Base-by-base conservation (phyloP, 2,329 filamentous ascomycete species). In the Dryadomyces quercivorus region DNA sequence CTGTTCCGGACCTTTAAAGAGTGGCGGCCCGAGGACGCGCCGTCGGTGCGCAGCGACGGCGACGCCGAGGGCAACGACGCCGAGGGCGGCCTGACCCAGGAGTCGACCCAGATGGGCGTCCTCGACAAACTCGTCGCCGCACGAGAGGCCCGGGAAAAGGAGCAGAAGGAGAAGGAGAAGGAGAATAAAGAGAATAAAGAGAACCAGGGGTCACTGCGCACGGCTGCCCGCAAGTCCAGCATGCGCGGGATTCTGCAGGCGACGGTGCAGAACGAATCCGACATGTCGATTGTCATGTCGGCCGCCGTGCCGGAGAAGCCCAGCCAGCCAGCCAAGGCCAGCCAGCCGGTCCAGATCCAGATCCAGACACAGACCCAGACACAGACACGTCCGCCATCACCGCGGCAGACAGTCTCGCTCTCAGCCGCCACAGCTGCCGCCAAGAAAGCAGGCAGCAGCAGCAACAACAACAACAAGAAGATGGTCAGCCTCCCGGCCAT, bases 1-100 rank as follows among this genome's bases (percentile, higher is more conserved):
- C 55, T 61, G 15, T 58, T 59, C 51, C 60, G 60, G 42, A 58
- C 59, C 3, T 61, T 61, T 21, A 57, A 56, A 31, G 60, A 61
- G 52, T 61, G 60, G 60, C 47, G 52, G 46, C 58, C 59, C 9
- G 58, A 52, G 2, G 56, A 58, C 50, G 49, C 22, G 34, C 51
- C 40, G 1, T 21, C 50, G 3, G 36, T 22, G n/a, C 12, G 31
- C 7, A 43, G 34, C 26, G 46, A 45, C 40, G n/a, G 48, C 13
- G 26, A 49, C 26, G 42, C n/a, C 36, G 22, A 34, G 12, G 16
- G 6, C 20, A n/a, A 49, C 51, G 3, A 26, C 3, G 34, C 49
- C 42, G 51, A 51, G 8, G 40, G 21, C 45, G 36, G 26, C 51
- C 31, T 5, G 7, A 46, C 43, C 2, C 16, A 50, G 6, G 50